These are phyloP conservation scores for Trichomonascus vanleenenianus DNA, from an alignment of 805 yeast species.

Conservation along the genomic window DNA sequence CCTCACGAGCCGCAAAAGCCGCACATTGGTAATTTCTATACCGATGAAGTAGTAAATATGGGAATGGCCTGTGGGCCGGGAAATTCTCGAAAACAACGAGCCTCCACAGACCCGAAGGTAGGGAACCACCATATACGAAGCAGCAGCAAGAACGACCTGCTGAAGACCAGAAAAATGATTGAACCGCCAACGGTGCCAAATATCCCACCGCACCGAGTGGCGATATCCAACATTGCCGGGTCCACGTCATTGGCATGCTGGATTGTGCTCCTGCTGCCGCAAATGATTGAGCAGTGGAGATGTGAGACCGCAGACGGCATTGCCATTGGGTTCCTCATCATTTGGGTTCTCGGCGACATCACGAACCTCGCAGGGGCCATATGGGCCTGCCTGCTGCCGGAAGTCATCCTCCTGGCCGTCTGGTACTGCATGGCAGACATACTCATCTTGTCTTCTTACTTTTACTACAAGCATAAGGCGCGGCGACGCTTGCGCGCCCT, in stretches of 20 bases:
- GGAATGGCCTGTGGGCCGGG: too few relatives aligned
- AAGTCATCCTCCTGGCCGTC: slow-evolving; percentile 58
- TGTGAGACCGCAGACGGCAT: slow-evolving; percentile 67
- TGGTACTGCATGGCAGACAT: slow-evolving; percentile 74
- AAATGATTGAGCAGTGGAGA: slow-evolving; percentile 73
- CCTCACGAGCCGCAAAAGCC: too few relatives aligned
- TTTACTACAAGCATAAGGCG: slow-evolving; percentile 38
- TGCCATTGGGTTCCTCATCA: slow-evolving; percentile 54
- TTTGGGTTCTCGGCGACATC: slow-evolving; percentile 70
- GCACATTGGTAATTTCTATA: too few relatives aligned
- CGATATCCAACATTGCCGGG: slow-evolving; percentile 58
- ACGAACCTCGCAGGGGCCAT: slow-evolving; percentile 60
- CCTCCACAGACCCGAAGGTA: too few relatives aligned
- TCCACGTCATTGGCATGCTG: slow-evolving; percentile 70
- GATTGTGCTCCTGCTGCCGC: slow-evolving; percentile 71
- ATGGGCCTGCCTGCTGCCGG: slow-evolving; percentile 64
- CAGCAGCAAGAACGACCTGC: too few relatives aligned
- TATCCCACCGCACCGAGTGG: slow-evolving; percentile 31
- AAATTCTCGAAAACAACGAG: too few relatives aligned
- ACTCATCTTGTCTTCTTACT: slow-evolving; percentile 47
- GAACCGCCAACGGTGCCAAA: too few relatives aligned
- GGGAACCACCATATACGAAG: too few relatives aligned
- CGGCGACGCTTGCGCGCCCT: background rate
- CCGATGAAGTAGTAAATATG: too few relatives aligned
- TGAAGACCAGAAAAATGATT: too few relatives aligned